Evolutionary conservation across 2,329 filamentous ascomycete genomes (phyloP), one percentile per base, ranked within the genome.

Genomic region (Curvularia verruculosa): DNA sequence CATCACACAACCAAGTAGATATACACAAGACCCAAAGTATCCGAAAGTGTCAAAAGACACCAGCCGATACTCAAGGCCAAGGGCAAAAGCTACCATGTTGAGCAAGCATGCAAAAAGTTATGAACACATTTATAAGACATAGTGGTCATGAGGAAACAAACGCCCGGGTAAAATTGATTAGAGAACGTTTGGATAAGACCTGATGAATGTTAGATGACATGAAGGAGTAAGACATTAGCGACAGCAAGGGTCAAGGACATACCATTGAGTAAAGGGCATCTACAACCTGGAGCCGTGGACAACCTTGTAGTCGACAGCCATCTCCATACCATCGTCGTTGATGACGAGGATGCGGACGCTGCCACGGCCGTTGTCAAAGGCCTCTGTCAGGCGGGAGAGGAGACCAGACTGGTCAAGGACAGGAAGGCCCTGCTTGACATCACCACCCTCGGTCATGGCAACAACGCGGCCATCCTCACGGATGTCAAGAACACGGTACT

Each of bases 401-500:
- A 99, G 88, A 81, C 87, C 87, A 79, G 91, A 95, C 87, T 99
- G 95, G 84, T 96, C 92, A 79, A 97, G 89, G 79, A 99, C 92
- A 58, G 91, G 87, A 58, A 99, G 85, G 72, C 86, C 87, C 83
- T 96, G 93, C 90, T 98, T 98, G 85, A 99, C 92, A 78, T 99
- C 94, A 73, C 95, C 93, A 66, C 89, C 91, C 89, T 99, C 95
- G 77, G 95, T 99, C 93, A 99, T 98, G 84, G 93, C 93, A 68
- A 96, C 92, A 75, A 99, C 80, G 70, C 82, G 81, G 75, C 85
- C 84, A 73, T 88, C 93, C 68, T 96, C 91, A 80, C 92, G 89
- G 80, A 99, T 89, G 84, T 99, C 95, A 63, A 99, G 89, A 78
- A 99, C 94, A 76, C 95, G 93, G 89, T 99, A 99, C 87, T 98